Evolutionary conservation across 805 yeast genomes (phyloP), one percentile per base, ranked within the genome.

Genomic region (Scheffersomyces coipomensis): DNA sequence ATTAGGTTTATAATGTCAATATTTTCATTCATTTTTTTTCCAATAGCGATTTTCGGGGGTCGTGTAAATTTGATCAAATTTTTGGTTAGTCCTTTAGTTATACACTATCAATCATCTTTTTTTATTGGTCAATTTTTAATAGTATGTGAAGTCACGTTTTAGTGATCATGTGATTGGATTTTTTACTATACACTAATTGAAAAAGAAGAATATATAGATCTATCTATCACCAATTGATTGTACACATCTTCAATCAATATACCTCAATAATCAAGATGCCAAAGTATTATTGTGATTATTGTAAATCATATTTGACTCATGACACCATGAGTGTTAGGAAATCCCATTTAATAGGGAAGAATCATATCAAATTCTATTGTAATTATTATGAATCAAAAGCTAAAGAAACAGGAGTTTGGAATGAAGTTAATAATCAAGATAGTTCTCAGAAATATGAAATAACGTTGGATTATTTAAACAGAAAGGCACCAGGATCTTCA

Each of bases 251-350:
- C n/a, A n/a, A n/a, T n/a, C n/a, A n/a, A n/a, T n/a, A n/a, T n/a
- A n/a, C n/a, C n/a, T n/a, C n/a, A n/a, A n/a, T n/a, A n/a, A n/a
- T n/a, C n/a, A 35, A 24, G 23, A 81, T 83, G 89, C 83, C 81
- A 2, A 76, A 82, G 46, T 85, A 82, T 58, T 85, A 83, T 63
- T 88, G 96, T 61, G 93, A 85, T 49, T 88, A 88, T 57, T 88
- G 96, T 58, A 80, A 80, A 54, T 79, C 88, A 15, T 83, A 84
- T 51, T 66, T 89, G 42, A 88, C 96, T 1, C 96, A 88, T 57
- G 96, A 88, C 60, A 84, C 93, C n/a, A 68, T 79, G 51, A 84
- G 93, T 64, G 96, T 88, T 39, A 65, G 96, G 17, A 83, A 84
- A 53, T 81, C 88, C 30, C 97, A 88, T 60, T 59, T 85, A 30